phyloP scores from a whole-genome alignment of 2,329 filamentous ascomycete genomes.

The Ceratocystis harringtonii region DNA sequence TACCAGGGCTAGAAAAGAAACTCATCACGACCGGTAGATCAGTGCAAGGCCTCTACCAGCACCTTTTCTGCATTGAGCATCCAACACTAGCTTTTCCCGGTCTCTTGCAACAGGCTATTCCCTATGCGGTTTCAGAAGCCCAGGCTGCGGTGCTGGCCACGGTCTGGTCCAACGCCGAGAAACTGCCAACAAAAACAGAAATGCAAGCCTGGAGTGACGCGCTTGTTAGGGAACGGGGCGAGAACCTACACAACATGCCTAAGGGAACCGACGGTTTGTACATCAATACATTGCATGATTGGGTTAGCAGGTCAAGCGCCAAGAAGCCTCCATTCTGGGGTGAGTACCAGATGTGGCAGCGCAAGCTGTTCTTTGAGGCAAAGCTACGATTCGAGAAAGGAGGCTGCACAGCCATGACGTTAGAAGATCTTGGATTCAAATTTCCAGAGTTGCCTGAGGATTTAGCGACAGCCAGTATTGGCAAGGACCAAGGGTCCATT shows the following conservation, averaged over 20 bases:
- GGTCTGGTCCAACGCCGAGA: conserved; percentile 57
- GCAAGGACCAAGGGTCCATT: not conserved
- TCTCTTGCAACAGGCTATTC: conserved; percentile 71
- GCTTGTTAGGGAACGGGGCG: conserved; percentile 35
- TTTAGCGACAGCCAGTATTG: not conserved
- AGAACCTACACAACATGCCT: conserved; percentile 34
- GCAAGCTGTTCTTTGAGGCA: conserved; percentile 51
- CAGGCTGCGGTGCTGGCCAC: conserved; percentile 65
- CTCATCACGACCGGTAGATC: conserved; percentile 54
- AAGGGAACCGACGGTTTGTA: conserved; percentile 50
- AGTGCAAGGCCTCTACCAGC: conserved; percentile 59
- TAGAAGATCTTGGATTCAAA: conserved; percentile 59
- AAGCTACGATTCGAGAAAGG: conserved; percentile 54
- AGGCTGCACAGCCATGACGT: conserved; percentile 47
- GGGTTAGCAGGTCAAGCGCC: conserved; percentile 37
- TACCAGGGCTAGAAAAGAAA: conserved; percentile 31
- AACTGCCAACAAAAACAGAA: conserved; percentile 43
- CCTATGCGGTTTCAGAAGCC: conserved; percentile 65
- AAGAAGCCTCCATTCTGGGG: conserved; percentile 57
- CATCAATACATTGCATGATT: conserved; percentile 53
- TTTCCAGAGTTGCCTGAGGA: conserved; percentile 26
- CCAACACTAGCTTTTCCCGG: conserved; percentile 67
- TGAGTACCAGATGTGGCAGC: conserved; percentile 55
- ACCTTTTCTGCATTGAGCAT: conserved; percentile 60
- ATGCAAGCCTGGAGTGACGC: conserved; percentile 57